Evolutionary conservation across 352 stramenopile genomes (phyloP).

Genomic region (Phytophthora sp.): DNA sequence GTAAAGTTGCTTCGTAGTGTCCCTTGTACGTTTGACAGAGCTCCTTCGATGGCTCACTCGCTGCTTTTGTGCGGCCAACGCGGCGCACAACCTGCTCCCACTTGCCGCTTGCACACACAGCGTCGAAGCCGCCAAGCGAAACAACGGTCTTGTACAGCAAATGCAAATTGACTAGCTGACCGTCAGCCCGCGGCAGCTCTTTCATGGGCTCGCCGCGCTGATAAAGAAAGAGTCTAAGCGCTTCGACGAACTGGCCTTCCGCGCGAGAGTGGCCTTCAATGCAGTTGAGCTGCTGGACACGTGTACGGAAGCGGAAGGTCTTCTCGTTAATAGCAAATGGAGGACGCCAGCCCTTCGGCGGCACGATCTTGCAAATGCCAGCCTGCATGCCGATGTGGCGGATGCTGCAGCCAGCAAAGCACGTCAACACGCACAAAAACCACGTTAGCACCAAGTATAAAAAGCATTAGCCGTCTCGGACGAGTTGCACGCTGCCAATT

Average conservation of each 20-base stretch:
- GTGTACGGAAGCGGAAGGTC: slow-evolving; percentile 93
- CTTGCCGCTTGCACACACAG: slow-evolving; percentile 37
- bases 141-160: slow-evolving; percentile 72
- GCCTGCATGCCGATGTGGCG: slow-evolving; percentile 91
- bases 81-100: slow-evolving; percentile 71
- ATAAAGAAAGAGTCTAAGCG: slow-evolving; percentile 84
- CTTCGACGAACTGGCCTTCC: slow-evolving; percentile 84
- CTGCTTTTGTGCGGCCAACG: slow-evolving; percentile 60
- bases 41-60: slow-evolving; percentile 45
- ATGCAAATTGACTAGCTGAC: slow-evolving; percentile 74
- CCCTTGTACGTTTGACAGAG: slow-evolving; percentile 57
- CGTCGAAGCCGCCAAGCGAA: slow-evolving; percentile 56
- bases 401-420: slow-evolving; percentile 54
- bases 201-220: slow-evolving; percentile 80
- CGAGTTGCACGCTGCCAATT: too few species aligned
- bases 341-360: slow-evolving; percentile 94
- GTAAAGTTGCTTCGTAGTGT: slow-evolving; percentile 59
- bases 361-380: slow-evolving; percentile 99
- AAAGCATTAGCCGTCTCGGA: background rate
- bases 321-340: slow-evolving; percentile 89
- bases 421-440: background rate
- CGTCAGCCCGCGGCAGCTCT: slow-evolving; percentile 71
- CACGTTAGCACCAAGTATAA: background rate
- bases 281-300: slow-evolving; percentile 96
- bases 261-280: slow-evolving; percentile 83